Conservation (phyloP, 139 green algal genomes). For the Haematococcus sp. region DNA sequence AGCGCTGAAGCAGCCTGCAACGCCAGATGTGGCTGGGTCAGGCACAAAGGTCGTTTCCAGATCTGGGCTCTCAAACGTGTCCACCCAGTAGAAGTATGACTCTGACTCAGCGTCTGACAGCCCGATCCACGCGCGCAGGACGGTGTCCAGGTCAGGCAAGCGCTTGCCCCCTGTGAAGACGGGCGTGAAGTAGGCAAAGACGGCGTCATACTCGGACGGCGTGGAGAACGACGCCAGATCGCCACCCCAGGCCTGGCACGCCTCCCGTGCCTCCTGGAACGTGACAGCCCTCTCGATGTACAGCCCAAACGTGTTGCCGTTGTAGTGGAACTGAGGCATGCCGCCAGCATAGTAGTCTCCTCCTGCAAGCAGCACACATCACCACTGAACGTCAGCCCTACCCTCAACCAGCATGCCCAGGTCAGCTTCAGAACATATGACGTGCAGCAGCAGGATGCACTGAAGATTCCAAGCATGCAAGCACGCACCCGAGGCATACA, state of each 20-base stretch:
- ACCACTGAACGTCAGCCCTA: too few relatives aligned
- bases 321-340: too few relatives aligned
- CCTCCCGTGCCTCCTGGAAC: background rate
- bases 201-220: background rate
- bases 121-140: background rate
- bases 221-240: background rate
- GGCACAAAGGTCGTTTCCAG: background rate
- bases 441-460: too few relatives aligned
- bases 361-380: too few relatives aligned
- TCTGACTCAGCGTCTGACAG: background rate
- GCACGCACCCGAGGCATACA: too few relatives aligned
- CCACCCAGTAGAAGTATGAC: background rate
- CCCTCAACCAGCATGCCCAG: too few relatives aligned
- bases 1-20: background rate
- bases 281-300: background rate
- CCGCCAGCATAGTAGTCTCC: too few relatives aligned
- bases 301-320: too few relatives aligned
- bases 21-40: background rate
- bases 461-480: too few relatives aligned
- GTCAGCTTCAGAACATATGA: too few relatives aligned
- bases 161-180: background rate
- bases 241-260: conserved; percentile 2
- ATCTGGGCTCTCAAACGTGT: background rate
- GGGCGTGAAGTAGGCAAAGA: background rate
- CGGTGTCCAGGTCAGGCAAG: background rate